Evolutionary conservation across 2,329 filamentous ascomycete species (phyloP).

Genomic region (Ceratocystis variospora): DNA sequence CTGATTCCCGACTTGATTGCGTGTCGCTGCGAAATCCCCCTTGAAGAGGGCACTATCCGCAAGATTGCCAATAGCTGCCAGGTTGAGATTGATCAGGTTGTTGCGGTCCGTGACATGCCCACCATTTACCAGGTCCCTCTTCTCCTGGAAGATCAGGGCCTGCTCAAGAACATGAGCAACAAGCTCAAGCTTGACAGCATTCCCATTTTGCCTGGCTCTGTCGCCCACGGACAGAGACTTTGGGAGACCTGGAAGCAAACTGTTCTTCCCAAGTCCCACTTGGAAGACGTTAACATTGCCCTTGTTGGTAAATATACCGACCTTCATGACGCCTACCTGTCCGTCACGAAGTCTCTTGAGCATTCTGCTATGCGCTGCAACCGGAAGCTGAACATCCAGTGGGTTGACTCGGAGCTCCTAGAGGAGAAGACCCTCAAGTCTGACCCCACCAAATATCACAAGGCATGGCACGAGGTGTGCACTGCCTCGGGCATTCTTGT

Average conservation of each 20-base stretch:
- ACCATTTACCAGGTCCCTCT: conserved; percentile 91
- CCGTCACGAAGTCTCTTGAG: conserved; percentile 73
- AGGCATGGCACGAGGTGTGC: conserved; percentile 70
- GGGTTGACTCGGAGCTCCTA: conserved; percentile 74
- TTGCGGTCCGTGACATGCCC: conserved; percentile 78
- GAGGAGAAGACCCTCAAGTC: conserved; percentile 49
- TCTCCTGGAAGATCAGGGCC: conserved; percentile 70
- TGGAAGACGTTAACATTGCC: conserved; percentile 62
- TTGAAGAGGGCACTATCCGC: conserved; percentile 59
- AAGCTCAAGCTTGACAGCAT: conserved; percentile 51
- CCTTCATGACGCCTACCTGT: conserved; percentile 75
- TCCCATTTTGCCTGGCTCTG: conserved; percentile 37
- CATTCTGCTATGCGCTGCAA: conserved; percentile 80
- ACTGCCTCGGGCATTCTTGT: conserved; percentile 52
- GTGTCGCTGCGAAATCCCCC: conserved; percentile 69
- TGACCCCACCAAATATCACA: conserved; percentile 63
- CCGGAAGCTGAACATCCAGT: conserved; percentile 64
- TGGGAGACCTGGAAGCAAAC: conserved; percentile 69
- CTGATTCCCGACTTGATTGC: conserved; percentile 67
- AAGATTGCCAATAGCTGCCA: conserved; percentile 89
- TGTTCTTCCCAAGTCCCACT: conserved; percentile 51
- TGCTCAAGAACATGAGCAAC: conserved; percentile 52
- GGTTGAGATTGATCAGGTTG: conserved; percentile 69
- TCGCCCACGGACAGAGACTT: conserved; percentile 50
- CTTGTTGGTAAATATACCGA: conserved; percentile 87